A percentile compares a stretch with the other conserved stretches of the same genome.
These are phyloP conservation scores for Boletus insuetus DNA, from an alignment of 768 basidiomycete genomes.

Conservation along the genomic window DNA sequence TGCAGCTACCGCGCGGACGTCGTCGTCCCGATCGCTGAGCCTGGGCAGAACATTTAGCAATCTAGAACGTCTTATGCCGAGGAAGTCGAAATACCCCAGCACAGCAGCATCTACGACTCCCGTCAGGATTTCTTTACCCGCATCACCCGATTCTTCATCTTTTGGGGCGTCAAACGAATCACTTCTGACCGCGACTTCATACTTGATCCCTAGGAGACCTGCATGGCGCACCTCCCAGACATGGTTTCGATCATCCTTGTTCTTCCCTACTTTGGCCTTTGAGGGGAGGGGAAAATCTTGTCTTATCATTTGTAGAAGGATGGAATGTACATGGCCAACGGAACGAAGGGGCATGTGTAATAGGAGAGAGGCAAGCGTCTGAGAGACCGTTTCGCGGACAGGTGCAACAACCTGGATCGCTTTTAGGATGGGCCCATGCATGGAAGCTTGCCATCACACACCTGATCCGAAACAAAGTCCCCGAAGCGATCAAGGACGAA, in stretches of 20 bases:
- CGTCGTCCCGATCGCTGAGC: conserved; percentile 88
- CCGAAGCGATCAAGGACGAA: conserved; percentile 97
- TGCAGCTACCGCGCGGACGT: conserved; percentile 94
- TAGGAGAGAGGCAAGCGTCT: conserved; percentile 87
- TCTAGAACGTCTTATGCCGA: neutral
- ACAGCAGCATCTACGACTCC: conserved; percentile 90
- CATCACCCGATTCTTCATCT: conserved; percentile 36
- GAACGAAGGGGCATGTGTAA: conserved; percentile 84
- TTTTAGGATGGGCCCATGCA: neutral
- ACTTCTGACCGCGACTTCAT: conserved; percentile 91
- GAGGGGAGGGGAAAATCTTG: conserved; percentile 67
- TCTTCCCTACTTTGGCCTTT: conserved; percentile 31
- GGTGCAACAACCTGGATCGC: conserved; percentile 79
- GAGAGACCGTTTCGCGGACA: conserved; percentile 93
- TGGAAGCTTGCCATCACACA: conserved; percentile 17
- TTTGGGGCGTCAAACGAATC: conserved; percentile 61
- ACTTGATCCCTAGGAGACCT: conserved; percentile 95
- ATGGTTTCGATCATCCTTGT: conserved; percentile 46
- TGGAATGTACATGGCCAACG: conserved; percentile 74
- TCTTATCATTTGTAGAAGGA: conserved; percentile 90
- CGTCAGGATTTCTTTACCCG: conserved; percentile 58
- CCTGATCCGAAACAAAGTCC: conserved; percentile 94
- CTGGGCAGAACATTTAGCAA: conserved; percentile 40
- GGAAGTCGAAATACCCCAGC: conserved; percentile 58
- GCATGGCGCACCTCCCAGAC: conserved; percentile 98